A percentile compares a stretch with the other conserved stretches of the same genome.
phyloP scores from a whole-genome alignment of 176 grass and related monocot species.

The Coix lacrymajobi region DNA sequence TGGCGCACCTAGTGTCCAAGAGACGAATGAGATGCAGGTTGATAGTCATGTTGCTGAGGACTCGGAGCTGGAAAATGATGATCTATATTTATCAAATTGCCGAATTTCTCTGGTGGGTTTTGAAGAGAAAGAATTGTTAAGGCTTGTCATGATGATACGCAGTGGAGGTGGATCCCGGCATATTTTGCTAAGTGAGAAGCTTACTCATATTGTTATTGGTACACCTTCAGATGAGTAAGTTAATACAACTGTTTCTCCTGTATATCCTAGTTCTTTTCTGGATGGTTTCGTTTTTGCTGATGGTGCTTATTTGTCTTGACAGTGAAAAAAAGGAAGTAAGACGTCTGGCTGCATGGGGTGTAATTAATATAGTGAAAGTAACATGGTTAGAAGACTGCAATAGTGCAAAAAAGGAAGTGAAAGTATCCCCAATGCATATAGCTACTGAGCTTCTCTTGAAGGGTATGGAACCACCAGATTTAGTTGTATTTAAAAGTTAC shows the following conservation, averaged over 20 bases:
- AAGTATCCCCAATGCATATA: conserved; percentile 51
- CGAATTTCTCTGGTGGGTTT: conserved; percentile 94
- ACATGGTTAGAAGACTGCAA: conserved; percentile 87
- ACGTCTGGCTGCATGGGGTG: conserved; percentile 68
- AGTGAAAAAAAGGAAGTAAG: conserved; percentile 90
- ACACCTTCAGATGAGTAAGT: conserved; percentile 88
- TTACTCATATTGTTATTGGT: conserved; percentile 92
- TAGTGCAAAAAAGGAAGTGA: conserved; percentile 65
- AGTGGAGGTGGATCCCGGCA: conserved; percentile 79
- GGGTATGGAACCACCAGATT: conserved; percentile 47
- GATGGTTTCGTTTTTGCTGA: conserved; percentile 27
- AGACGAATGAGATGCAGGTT: conserved; percentile 40
- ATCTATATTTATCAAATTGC: conserved; percentile 84
- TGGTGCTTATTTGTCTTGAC: conserved; percentile 30
- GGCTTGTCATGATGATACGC: conserved; percentile 61
- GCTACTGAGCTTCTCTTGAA: conserved; percentile 69
- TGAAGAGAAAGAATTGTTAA: conserved; percentile 63
- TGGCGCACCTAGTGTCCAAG: conserved; percentile 26
- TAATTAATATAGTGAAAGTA: conserved; percentile 69
- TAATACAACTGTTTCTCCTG: conserved; percentile 25
- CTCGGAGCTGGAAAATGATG: conserved; percentile 68
- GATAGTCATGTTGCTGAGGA: conserved; percentile 63
- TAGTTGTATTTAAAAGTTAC: conserved; percentile 8
- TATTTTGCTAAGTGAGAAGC: conserved; percentile 70
- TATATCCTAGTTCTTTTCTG: conserved; percentile 21